phyloP scores from a whole-genome alignment of 2,329 filamentous ascomycete genomes.

The Microthyrium microscopicum region DNA sequence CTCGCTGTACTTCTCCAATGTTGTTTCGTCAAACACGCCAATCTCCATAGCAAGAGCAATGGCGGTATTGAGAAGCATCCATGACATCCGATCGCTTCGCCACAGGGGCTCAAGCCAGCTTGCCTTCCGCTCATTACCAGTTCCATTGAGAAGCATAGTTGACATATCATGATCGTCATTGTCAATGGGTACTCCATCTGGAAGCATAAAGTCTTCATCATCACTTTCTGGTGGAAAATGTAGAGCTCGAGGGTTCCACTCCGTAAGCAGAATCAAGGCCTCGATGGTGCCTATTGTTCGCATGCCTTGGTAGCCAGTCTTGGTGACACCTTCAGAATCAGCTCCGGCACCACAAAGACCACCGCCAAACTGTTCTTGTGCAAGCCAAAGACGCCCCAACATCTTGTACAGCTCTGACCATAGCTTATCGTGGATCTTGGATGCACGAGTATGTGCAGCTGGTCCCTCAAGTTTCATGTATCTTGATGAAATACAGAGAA shows the following conservation, averaged over 20 bases:
- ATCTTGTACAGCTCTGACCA: conserved; percentile 91
- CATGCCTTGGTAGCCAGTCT: conserved; percentile 44
- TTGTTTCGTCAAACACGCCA: conserved; percentile 85
- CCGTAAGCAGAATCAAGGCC: conserved; percentile 80
- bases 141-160: conserved; percentile 28
- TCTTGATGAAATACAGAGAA: conserved; percentile 79
- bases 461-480: conserved; percentile 63
- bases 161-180: conserved; percentile 12
- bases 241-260: conserved; percentile 89
- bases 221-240: conserved; percentile 70
- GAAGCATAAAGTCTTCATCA: conserved; percentile 46
- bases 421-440: conserved; percentile 84
- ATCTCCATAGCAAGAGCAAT: conserved; percentile 84
- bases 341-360: conserved; percentile 64
- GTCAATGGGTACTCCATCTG: conserved; percentile 48
- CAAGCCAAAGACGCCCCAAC: conserved; percentile 90
- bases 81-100: conserved; percentile 83
- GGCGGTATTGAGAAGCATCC: conserved; percentile 89
- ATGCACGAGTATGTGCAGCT: conserved; percentile 52
- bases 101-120: conserved; percentile 85
- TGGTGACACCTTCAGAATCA: too few relatives aligned
- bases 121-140: conserved; percentile 44
- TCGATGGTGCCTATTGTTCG: conserved; percentile 88
- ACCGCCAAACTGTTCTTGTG: conserved; percentile 86
- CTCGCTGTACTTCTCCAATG: conserved; percentile 42